Base-by-base conservation (phyloP, 306 rosid genomes). In the Lotus japonicus region DNA sequence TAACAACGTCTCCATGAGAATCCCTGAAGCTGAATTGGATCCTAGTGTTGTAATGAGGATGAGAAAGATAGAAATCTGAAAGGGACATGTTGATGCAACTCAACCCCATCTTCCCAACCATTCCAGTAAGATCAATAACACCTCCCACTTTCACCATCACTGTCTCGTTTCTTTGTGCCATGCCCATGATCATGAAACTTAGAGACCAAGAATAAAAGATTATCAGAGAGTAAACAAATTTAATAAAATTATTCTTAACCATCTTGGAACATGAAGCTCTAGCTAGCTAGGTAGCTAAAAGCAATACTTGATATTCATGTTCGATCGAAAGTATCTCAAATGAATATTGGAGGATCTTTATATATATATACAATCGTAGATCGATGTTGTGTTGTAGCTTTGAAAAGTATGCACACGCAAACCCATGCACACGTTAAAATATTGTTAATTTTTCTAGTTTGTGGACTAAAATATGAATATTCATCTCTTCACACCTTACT, bases 71-170 rank as follows among this genome's bases (percentile, higher is more conserved):
- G 28, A 78, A 78, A 31, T 82, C 65, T 0, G 78, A 52, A 14
- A 82, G 72, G 0, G 78, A 19, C 60, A 82, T 78, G 19, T 60
- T 46, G 64, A 77, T 78, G 77, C 80, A 78, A 28, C 77, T 78
- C 23, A 69, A 52, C 2, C 80, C 80, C 16, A 77, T 64, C 28
- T 44, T 72, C 46, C 83, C 84, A 4, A 17, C 36, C 1, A 0
- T 17, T n/a, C 49, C 45, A 0, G 11, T 64, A 36, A 79, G 7
- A 53, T 86, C 77, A 48, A 81, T 70, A 39, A 86, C 26, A 3
- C 58, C 76, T 19, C 87, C 88, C 1, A 77, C 80, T 9, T 86
- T 78, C 23, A 86, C 87, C 46, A 28, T 4, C 8, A 46, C 48
- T 3, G 5, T 58, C 15, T 55, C 14, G 14, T 58, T 78, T 18